These are phyloP conservation scores for Peronospora belbahrii DNA, from an alignment of 352 stramenopile species.

Conservation along the genomic window DNA sequence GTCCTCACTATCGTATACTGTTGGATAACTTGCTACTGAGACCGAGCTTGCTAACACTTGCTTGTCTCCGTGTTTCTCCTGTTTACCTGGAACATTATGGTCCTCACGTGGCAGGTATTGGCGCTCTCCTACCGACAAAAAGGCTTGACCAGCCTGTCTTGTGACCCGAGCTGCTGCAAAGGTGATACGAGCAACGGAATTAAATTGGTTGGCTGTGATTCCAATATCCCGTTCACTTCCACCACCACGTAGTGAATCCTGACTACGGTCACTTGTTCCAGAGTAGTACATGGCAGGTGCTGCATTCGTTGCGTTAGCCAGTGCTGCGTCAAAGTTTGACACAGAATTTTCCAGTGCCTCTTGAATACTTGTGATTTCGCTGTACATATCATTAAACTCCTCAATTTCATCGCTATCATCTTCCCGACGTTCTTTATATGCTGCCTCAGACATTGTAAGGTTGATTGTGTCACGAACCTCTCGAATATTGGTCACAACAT, in stretches of 20 bases:
- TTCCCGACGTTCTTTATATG: slow-evolving; percentile 24
- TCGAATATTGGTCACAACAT: slow-evolving; percentile 59
- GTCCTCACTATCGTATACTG: slow-evolving; percentile 22
- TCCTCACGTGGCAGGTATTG: slow-evolving; percentile 1
- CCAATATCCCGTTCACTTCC: slow-evolving; percentile 13
- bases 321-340: slow-evolving; percentile 38
- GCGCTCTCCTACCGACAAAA: slow-evolving; percentile 39
- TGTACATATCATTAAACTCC: slow-evolving; percentile 47
- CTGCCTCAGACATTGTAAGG: slow-evolving; percentile 47
- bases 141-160: slow-evolving; percentile 44
- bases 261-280: slow-evolving; percentile 19
- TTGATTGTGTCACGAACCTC: slow-evolving; percentile 64
- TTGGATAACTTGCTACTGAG: slow-evolving; percentile 36
- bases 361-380: slow-evolving; percentile 45
- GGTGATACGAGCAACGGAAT: slow-evolving; percentile 50
- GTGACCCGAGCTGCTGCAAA: slow-evolving; percentile 55
- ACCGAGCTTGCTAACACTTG: slow-evolving; percentile 17
- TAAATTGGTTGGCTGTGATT: slow-evolving; percentile 47
- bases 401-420: slow-evolving; percentile 23
- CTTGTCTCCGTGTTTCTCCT: slow-evolving; percentile 15
- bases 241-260: slow-evolving; percentile 11
- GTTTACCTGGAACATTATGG: slow-evolving; percentile 7
- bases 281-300: slow-evolving; percentile 32
- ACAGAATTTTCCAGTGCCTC: slow-evolving; percentile 45
- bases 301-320: slow-evolving; percentile 35